Conservation (phyloP, 2,329 filamentous ascomycete species). For the Penicillium sp. region DNA sequence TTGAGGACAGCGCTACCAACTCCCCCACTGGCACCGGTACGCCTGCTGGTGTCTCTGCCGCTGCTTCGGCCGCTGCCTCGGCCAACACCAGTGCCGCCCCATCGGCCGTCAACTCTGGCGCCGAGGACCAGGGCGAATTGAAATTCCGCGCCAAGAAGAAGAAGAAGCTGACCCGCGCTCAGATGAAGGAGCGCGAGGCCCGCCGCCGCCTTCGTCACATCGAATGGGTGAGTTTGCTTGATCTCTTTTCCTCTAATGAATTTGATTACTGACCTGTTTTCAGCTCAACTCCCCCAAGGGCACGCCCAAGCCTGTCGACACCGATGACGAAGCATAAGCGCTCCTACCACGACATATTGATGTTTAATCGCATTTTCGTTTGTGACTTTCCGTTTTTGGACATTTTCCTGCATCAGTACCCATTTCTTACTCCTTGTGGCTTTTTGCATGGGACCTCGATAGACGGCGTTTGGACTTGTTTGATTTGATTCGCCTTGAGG, state of each 20-base stretch:
- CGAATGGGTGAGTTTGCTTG: conserved; percentile 51
- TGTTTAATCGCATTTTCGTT: conserved; percentile 22
- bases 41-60: conserved; percentile 60
- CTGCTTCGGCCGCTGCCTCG: conserved; percentile 60
- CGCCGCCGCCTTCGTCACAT: conserved; percentile 82
- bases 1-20: conserved; percentile 77
- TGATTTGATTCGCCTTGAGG: conserved; percentile 2
- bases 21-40: conserved; percentile 51
- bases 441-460: conserved; percentile 24
- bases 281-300: conserved; percentile 86
- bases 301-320: conserved; percentile 74
- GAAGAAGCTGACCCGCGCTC: conserved; percentile 98
- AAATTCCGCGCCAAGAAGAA: conserved; percentile 90
- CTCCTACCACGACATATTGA: conserved; percentile 16
- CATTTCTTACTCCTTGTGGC: conserved; percentile 16
- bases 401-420: conserved; percentile 24
- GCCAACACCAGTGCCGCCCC: conserved; percentile 61
- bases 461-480: conserved; percentile 25
- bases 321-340: conserved; percentile 67
- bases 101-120: conserved; percentile 76
- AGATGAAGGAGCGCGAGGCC: conserved; percentile 90
- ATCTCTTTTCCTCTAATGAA: background rate
- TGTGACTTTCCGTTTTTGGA: conserved; percentile 6
- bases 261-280: conserved; percentile 39
- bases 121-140: conserved; percentile 75